These are phyloP conservation scores for Arachnomyces sp. DNA, from an alignment of 2,329 filamentous ascomycete species.

Conservation along the genomic window DNA sequence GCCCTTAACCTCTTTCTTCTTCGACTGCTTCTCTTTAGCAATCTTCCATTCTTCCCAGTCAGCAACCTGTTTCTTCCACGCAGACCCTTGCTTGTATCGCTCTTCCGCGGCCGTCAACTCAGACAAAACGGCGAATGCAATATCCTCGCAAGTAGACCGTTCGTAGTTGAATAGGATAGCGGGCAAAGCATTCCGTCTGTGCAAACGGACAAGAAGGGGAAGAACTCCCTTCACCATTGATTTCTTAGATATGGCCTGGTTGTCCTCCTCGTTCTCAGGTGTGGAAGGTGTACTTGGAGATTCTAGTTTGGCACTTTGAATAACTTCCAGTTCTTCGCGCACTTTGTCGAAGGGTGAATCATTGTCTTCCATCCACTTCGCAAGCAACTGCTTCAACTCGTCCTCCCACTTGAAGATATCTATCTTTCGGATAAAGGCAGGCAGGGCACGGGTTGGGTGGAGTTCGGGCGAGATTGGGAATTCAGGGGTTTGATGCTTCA, in stretches of 20 bases:
- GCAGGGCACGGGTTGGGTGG: slow-evolving; percentile 42
- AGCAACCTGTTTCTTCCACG: slow-evolving; percentile 54
- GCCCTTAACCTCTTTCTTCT: slow-evolving; percentile 25
- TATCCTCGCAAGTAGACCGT: slow-evolving; percentile 53
- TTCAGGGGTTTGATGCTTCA: slow-evolving; percentile 43
- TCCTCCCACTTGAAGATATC: slow-evolving; percentile 60
- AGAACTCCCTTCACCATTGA: background rate
- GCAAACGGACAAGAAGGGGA: slow-evolving; percentile 52
- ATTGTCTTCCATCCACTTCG: slow-evolving; percentile 51
- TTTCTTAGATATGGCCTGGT: too few species aligned
- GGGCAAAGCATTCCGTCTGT: slow-evolving; percentile 57
- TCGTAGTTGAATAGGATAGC: slow-evolving; percentile 74
- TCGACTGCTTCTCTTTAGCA: slow-evolving; percentile 24
- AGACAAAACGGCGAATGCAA: slow-evolving; percentile 44
- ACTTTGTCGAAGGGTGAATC: slow-evolving; percentile 46
- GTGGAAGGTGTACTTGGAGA: slow-evolving; percentile 6
- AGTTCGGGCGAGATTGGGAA: slow-evolving; percentile 46
- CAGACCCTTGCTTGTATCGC: slow-evolving; percentile 49
- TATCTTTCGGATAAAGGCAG: slow-evolving; percentile 51
- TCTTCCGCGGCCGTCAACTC: slow-evolving; percentile 48
- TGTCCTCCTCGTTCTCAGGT: too few species aligned
- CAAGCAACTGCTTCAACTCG: slow-evolving; percentile 50
- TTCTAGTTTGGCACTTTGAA: slow-evolving; percentile 10
- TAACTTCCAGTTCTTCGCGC: slow-evolving; percentile 39
- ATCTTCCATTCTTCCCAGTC: slow-evolving; percentile 51